Evolutionary conservation across 2,329 filamentous ascomycete genomes (phyloP), one percentile per base, ranked within the genome.

Genomic region (Pseudogymnoascus verrucosus): DNA sequence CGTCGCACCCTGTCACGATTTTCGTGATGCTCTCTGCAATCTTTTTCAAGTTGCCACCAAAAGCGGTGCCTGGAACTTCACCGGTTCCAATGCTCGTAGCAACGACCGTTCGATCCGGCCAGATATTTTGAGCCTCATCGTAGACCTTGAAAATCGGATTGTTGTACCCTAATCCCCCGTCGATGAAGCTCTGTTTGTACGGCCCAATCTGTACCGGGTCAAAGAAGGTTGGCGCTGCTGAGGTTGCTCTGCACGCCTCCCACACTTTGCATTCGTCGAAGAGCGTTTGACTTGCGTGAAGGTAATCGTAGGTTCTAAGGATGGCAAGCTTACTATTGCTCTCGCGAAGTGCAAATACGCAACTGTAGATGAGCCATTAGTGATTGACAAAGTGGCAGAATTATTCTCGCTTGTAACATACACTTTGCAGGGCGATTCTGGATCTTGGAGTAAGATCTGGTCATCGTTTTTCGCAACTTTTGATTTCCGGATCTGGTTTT

Each of bases 31-130:
- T 70, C 8, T 72, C 67, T 0, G 68, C 63, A 1, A 75, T 61
- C 4, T 71, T 66, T 16, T 71, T 68, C 36, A 72, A 51, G n/a
- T 71, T 68, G 1, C 70, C 68, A 4, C 67, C 64, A 28, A 71
- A 68, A 1, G 68, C 62, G 4, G 69, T 68, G 34, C 70, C 67
- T 1, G 67, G 66, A 8, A 71, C 71, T 0, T 70, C 65, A 0
- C 75, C 75, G 1, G 75, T 76, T 0, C 76, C 75, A 61, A 77
- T 73, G 7, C 73, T 76, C 64, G 26, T 77, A 65, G 60, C 72
- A 76, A 14, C 70, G 64, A 1, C 73, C 63, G 12, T 69, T 67
- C 1, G 67, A 62, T 7, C 66, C 65, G 72, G 72, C 77, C 16
- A 76, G 64, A 31, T 73, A 67, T 11, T 65, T 57, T 11, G 23